Evolutionary conservation across 2,329 filamentous ascomycete genomes (phyloP).

Genomic region (Fusarium sp.): DNA sequence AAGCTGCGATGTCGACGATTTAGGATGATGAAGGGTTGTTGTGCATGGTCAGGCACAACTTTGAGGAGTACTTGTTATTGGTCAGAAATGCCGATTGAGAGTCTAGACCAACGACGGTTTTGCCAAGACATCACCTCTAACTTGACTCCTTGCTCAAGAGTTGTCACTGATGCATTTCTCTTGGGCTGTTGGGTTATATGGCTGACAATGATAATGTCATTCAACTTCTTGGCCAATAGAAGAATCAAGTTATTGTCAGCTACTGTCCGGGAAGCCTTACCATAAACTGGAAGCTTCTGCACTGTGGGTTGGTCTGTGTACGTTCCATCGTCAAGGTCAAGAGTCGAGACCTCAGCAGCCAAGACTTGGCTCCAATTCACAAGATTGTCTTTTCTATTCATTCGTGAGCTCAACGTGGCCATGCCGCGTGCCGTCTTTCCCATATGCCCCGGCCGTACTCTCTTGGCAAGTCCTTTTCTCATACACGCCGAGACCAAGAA

Average conservation of each 20-base stretch:
- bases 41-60: constrained; percentile 25
- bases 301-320: neutral
- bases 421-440: constrained; percentile 42
- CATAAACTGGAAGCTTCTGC: constrained; percentile 2
- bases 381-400: constrained; percentile 18
- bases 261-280: neutral
- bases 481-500: constrained; percentile 24
- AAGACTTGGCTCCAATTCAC: constrained; percentile 46
- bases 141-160: constrained; percentile 6
- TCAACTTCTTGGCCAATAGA: constrained; percentile 23
- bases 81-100: constrained; percentile 18
- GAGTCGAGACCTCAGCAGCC: constrained; percentile 46
- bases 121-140: constrained; percentile 32
- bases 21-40: constrained; percentile 31
- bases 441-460: constrained; percentile 33
- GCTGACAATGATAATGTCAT: constrained; percentile 18
- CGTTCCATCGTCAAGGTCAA: constrained; percentile 16
- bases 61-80: constrained; percentile 26
- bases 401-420: constrained; percentile 30
- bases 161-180: constrained; percentile 38
- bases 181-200: constrained; percentile 9
- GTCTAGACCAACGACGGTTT: constrained; percentile 26
- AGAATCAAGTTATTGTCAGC: constrained; percentile 3
- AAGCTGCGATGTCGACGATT: constrained; percentile 41
- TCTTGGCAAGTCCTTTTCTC: constrained; percentile 37